These are phyloP conservation scores for Acacia confusa DNA, from an alignment of 306 rosid species.

Conservation along the genomic window DNA sequence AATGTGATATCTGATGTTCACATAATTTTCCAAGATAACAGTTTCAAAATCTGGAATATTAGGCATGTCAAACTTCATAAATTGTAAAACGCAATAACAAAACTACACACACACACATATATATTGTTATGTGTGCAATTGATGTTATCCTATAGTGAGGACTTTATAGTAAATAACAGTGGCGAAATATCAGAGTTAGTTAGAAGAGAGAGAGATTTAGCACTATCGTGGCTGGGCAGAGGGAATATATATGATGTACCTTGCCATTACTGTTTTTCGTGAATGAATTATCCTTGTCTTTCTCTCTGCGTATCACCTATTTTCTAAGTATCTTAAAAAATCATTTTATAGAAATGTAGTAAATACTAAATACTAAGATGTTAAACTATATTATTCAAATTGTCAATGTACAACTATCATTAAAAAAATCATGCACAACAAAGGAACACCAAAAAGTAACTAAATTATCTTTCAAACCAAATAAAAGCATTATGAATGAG, in stretches of 20 bases:
- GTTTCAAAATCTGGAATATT: not conserved
- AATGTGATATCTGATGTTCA: slow-evolving; percentile 27
- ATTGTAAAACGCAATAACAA: not conserved
- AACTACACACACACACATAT: not conserved
- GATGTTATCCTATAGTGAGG: not conserved
- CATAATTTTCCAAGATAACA: slow-evolving; percentile 12
- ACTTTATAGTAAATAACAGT: no score
- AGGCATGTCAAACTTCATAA: not conserved
- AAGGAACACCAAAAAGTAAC: not conserved
- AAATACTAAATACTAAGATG: not conserved
- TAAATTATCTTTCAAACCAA: slow-evolving; percentile 25
- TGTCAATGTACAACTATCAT: not conserved
- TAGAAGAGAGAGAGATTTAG: no score
- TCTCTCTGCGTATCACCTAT: no score
- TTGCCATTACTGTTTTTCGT: no score
- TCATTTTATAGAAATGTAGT: not conserved
- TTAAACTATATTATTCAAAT: not conserved
- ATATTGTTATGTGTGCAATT: not conserved
- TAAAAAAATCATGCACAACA: not conserved
- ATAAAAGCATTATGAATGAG: not conserved
- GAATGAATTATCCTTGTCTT: no score
- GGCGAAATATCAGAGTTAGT: no score
- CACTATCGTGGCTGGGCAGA: no score
- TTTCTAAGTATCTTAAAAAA: not conserved
- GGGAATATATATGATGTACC: no score